Conservation (phyloP, 2,329 filamentous ascomycete genomes). For the Ceratocystis alfenasii region DNA sequence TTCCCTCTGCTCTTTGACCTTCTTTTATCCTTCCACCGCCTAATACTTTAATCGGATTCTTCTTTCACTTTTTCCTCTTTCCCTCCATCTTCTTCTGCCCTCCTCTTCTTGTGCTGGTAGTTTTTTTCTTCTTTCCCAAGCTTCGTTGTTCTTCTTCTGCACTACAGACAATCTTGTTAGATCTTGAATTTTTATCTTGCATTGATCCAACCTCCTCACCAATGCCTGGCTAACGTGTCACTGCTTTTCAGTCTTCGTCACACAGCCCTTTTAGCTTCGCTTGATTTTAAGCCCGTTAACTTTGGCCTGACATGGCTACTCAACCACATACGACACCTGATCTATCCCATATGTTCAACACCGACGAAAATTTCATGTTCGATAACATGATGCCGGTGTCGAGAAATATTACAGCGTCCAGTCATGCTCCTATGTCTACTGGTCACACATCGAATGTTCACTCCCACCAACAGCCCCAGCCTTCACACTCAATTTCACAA, state of each 20-base stretch:
- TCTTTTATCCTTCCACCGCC: constrained; percentile 11
- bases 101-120: too few relatives aligned
- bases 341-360: constrained; percentile 40
- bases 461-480: constrained; percentile 8
- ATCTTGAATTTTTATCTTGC: constrained; percentile 6
- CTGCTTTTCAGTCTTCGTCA: constrained; percentile 17
- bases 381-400: constrained; percentile 2
- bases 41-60: constrained; percentile 20
- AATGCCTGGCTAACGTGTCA: constrained; percentile 18
- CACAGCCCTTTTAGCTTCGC: constrained; percentile 14
- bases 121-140: not conserved
- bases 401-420: constrained; percentile 35
- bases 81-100: constrained; percentile 15
- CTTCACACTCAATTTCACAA: not conserved
- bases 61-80: constrained; percentile 23
- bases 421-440: constrained; percentile 45
- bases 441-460: constrained; percentile 24
- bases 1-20: constrained; percentile 16
- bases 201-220: constrained; percentile 8
- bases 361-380: constrained; percentile 37
- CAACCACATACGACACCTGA: constrained; percentile 12
- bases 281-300: constrained; percentile 5
- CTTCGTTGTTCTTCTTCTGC: constrained; percentile 8
- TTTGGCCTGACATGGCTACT: constrained; percentile 18
- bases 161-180: not conserved